Evolutionary conservation across 2,329 filamentous ascomycete genomes (phyloP), one percentile per base, ranked within the genome.

Genomic region (Apiospora hydei): DNA sequence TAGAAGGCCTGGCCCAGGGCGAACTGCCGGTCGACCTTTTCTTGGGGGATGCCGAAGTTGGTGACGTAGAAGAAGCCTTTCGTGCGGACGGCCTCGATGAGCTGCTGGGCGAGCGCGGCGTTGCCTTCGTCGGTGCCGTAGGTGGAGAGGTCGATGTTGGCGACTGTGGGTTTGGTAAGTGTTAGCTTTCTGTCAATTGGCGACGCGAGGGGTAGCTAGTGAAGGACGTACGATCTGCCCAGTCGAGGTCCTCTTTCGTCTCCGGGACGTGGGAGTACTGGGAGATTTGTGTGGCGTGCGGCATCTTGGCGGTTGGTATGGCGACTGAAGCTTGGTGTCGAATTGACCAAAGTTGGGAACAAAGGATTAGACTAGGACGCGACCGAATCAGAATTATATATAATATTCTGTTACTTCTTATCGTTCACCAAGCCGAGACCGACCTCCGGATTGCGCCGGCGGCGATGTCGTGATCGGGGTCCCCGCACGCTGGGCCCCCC

Each of bases 21-120:
- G 72, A 91, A 91, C 71, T 91, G 89, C 1, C 81, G 81, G 72
- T 91, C 86, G 0, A 91, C 85, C 41, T 86, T 84, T 53, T 89
- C 86, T 77, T 91, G 89, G 0, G 82, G 82, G 24, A 91, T 86
- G 73, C 86, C 88, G 75, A 88, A 91, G 79, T 92, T 90, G 72
- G 86, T 89, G 1, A 91, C 87, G 72, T 90, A 90, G 79, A 91
- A 91, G 81, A 90, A 88, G 6, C 87, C 86, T 70, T 82, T 83
- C 7, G 77, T 82, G 0, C 80, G 79, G 64, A 82, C 77, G 0
- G 81, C 81, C 7, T 82, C 77, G 18, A 82, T 77, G 0, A 82
- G 76, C 0, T 74, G 76, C 14, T 78, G 67, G 0, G 80, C 76
- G 1, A 83, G 78, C 1, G 77, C 72, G 0, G 71, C 71, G 67